Percentiles rank a stretch among this genome's conserved stretches.
Conservation (phyloP, 2,329 filamentous ascomycete species). For the Rutstroemia sp. region DNA sequence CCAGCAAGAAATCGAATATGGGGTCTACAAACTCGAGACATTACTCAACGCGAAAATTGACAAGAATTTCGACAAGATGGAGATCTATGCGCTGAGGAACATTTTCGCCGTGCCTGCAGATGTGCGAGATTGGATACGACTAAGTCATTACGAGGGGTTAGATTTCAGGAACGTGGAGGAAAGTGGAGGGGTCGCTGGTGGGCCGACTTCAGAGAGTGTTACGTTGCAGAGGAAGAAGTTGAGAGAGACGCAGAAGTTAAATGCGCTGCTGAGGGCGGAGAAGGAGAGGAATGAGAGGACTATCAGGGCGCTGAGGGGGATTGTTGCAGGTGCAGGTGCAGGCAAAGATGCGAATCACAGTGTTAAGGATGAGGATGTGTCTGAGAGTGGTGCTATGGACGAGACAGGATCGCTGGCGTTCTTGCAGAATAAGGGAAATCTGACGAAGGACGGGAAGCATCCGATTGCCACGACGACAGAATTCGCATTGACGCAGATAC, state of each 20-base stretch:
- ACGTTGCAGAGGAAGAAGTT: conserved; percentile 65
- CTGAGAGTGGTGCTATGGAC: background rate
- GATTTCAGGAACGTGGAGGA: conserved; percentile 24
- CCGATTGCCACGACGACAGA: conserved; percentile 64
- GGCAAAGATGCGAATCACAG: background rate
- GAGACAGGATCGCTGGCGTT: conserved; percentile 40
- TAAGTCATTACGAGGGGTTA: conserved; percentile 69
- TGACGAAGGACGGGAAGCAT: conserved; percentile 43
- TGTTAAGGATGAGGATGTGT: conserved; percentile 15
- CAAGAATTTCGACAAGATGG: conserved; percentile 78
- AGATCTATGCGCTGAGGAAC: conserved; percentile 86
- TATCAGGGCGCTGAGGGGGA: conserved; percentile 54
- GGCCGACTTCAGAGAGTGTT: conserved; percentile 49
- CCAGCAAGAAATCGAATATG: conserved; percentile 74
- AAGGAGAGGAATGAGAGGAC: conserved; percentile 64
- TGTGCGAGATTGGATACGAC: conserved; percentile 65
- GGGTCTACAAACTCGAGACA: conserved; percentile 77
- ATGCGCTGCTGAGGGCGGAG: conserved; percentile 62
- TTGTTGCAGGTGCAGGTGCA: conserved; percentile 36
- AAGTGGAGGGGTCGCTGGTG: conserved; percentile 41
- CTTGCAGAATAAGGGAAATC: conserved; percentile 44
- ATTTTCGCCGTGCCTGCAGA: conserved; percentile 69
- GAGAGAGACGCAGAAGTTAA: conserved; percentile 70
- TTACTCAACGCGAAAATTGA: conserved; percentile 74
- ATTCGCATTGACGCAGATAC: conserved; percentile 78